A percentile compares a stretch with the other conserved stretches of the same genome.
Evolutionary conservation across 108 stramenopile genomes (phyloP).

Genomic region (Skeletonema menzelii): DNA sequence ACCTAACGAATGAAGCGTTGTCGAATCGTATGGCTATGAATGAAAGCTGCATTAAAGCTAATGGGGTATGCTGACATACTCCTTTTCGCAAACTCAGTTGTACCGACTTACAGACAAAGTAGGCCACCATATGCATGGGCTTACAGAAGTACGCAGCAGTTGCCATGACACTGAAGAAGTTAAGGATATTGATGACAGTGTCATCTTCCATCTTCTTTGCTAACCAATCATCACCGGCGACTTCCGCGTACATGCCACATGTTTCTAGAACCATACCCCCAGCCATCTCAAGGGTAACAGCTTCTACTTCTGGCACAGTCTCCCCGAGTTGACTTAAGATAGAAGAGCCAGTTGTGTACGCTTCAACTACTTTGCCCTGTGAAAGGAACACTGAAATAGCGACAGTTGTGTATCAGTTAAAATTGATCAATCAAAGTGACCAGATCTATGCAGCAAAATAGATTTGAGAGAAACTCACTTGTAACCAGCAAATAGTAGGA

Average conservation of each 20-base stretch:
- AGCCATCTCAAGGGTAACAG: too few relatives aligned
- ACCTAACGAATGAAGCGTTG: too few relatives aligned
- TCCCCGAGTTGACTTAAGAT: background rate
- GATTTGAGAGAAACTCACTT: background rate
- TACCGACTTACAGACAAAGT: background rate
- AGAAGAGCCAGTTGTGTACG: background rate
- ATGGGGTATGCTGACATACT: too few relatives aligned
- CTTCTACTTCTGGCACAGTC: background rate
- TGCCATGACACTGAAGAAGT: background rate
- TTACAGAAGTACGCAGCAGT: background rate
- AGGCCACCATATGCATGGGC: background rate
- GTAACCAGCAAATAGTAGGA: background rate
- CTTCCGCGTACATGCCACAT: too few relatives aligned
- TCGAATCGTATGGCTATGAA: too few relatives aligned
- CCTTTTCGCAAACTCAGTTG: too few relatives aligned
- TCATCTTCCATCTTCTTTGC: too few relatives aligned
- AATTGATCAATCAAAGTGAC: background rate
- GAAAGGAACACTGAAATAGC: background rate
- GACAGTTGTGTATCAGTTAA: background rate
- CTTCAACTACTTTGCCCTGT: background rate
- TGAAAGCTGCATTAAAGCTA: too few relatives aligned
- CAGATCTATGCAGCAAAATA: background rate
- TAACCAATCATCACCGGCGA: too few relatives aligned
- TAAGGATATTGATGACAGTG: background rate
- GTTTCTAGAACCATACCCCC: too few relatives aligned